Base-by-base conservation (phyloP, 345 rosid species). In the Eucalyptus globulus region DNA sequence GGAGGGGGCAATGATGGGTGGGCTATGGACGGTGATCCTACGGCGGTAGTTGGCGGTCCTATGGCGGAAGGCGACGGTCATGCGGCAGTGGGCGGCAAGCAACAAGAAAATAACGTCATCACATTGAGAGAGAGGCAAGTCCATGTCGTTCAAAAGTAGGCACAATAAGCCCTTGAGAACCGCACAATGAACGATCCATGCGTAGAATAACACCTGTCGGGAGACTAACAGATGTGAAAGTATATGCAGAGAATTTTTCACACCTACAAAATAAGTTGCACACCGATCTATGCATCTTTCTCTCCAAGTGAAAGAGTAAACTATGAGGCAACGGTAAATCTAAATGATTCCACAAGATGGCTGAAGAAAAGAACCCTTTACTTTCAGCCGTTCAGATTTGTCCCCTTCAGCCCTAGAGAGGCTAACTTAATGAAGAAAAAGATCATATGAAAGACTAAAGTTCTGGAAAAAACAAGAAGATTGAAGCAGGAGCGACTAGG, bases 21-120 rank as follows among this genome's bases (percentile, higher is more conserved):
- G 17, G 51, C 51, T 49, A 49, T 49, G 17, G 51, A 3, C 7
- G 0, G 51, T 0, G 0, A 49, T 49, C 51, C 3, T 14, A 1
- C 3, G 0, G 17, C 3, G 0, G 53, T 0, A 0, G 3, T 15
- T 50, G 19, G 53, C 7, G 0, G 53, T 50, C 53, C 53, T 50
- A 50, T 1, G 0, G 1, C 0, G 0, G 53, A 50, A 50, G 53
- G 53, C 53, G 0, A 17, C 3, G 7, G 3, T 50, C 19, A 0
- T 14, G 19, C 7, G 0, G 53, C 3, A 0, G 3, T 50, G 53
- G 53, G 3, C 53, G 0, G 8, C 83, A 37, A 72, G 14, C 27
- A 37, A 37, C 37, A 21, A 37, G 45, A 72, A 72, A 37, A 72
- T 15, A 72, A 37, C 14, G 19, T 37, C 83, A 72, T 72, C 83